phyloP scores from a whole-genome alignment of 805 yeast species.

The Pichia membranifaciens region DNA sequence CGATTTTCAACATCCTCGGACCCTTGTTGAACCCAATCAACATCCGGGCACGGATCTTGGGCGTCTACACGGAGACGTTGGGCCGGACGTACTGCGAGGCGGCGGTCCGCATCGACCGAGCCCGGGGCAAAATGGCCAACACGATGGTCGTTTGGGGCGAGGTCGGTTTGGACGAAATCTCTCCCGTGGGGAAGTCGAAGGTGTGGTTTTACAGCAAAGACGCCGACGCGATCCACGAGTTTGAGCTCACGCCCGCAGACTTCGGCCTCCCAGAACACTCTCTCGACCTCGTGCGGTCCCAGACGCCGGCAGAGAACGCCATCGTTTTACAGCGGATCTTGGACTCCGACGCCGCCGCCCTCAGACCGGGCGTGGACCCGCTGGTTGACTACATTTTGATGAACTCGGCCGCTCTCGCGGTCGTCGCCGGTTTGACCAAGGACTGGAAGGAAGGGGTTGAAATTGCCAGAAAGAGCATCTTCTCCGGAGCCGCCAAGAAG shows the following conservation, averaged over 20 bases:
- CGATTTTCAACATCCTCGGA: conserved; percentile 90
- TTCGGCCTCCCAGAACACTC: conserved; percentile 77
- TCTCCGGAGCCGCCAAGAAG: conserved; percentile 56
- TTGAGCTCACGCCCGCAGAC: conserved; percentile 57
- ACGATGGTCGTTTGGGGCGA: conserved; percentile 93
- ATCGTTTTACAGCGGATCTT: conserved; percentile 40
- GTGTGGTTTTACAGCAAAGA: conserved; percentile 58
- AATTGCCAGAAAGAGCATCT: conserved; percentile 63
- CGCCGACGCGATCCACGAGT: conserved; percentile 38
- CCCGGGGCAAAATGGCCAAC: conserved; percentile 36
- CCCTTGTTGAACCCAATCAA: conserved; percentile 92
- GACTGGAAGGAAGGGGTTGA: conserved; percentile 76
- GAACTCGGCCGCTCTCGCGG: conserved; percentile 84
- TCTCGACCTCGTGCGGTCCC: conserved; percentile 63
- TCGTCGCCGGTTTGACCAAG: conserved; percentile 60
- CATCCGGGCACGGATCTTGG: conserved; percentile 70
- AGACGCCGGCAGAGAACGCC: conserved; percentile 87
- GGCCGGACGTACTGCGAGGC: conserved; percentile 86
- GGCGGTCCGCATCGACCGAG: conserved; percentile 54
- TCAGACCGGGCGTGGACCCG: conserved; percentile 46
- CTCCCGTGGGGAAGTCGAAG: conserved; percentile 78
- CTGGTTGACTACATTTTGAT: conserved; percentile 83
- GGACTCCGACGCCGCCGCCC: conserved; percentile 35
- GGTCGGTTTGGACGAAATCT: conserved; percentile 87
- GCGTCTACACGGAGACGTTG: conserved; percentile 74